Conservation (phyloP, 2,329 filamentous ascomycete genomes). For the Metarhizium anisopliae region DNA sequence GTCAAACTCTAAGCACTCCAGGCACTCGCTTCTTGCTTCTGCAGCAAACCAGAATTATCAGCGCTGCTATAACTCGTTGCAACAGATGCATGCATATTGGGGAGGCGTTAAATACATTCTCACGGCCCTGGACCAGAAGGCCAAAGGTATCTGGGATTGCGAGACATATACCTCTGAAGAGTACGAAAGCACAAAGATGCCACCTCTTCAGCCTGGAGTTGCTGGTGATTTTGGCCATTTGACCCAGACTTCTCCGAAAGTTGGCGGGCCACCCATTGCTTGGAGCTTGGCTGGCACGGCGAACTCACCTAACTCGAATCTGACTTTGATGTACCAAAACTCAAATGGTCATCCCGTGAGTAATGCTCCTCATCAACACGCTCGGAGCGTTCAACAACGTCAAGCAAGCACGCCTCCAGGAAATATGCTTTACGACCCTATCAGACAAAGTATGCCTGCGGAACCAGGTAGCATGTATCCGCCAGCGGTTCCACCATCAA, state of each 20-base stretch:
- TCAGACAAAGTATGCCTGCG: constrained; percentile 41
- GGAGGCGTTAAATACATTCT: constrained; percentile 80
- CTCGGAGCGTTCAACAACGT: constrained; percentile 5
- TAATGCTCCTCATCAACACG: constrained; percentile 3
- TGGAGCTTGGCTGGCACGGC: constrained; percentile 85
- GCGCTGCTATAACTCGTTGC: constrained; percentile 73
- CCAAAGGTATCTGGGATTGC: constrained; percentile 76
- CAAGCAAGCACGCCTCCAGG: constrained; percentile 42
- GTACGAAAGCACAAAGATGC: constrained; percentile 59
- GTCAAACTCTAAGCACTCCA: constrained; percentile 35
- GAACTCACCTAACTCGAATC: constrained; percentile 74
- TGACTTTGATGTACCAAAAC: constrained; percentile 72
- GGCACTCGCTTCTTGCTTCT: constrained; percentile 69
- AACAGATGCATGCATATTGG: constrained; percentile 78
- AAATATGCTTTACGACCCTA: constrained; percentile 53
- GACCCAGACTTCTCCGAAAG: constrained; percentile 37
- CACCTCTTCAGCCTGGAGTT: constrained; percentile 26
- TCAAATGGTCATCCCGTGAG: constrained; percentile 5
- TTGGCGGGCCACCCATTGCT: constrained; percentile 47
- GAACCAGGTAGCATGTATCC: constrained; percentile 40
- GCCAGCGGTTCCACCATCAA: constrained; percentile 39
- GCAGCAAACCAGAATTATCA: constrained; percentile 84
- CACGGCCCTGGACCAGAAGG: constrained; percentile 77
- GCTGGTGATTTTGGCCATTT: constrained; percentile 32
- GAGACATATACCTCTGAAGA: constrained; percentile 63